A percentile compares a stretch with the other conserved stretches of the same genome.
Conservation (phyloP, 345 rosid genomes). For the Eucalyptus rudis region DNA sequence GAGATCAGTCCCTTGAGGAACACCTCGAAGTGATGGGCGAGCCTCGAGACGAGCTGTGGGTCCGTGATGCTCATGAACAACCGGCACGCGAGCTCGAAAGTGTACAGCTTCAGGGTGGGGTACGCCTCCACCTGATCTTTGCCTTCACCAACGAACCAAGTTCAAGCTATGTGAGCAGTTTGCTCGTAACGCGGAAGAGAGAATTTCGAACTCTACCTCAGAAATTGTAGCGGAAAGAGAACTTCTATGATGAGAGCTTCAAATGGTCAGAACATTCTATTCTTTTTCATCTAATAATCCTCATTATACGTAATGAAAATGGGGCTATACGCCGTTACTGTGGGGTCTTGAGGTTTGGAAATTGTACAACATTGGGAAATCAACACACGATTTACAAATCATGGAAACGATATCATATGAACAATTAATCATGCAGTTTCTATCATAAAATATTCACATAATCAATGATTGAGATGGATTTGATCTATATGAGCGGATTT, state of each 20-base stretch:
- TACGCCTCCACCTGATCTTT: conserved; percentile 2
- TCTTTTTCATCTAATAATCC: neutral
- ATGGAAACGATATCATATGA: neutral
- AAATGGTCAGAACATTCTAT: neutral
- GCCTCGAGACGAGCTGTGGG: neutral
- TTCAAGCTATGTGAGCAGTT: neutral
- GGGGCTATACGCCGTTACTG: neutral
- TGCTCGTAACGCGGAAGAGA: neutral
- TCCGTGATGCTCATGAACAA: conserved; percentile 11
- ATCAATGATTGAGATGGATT: neutral
- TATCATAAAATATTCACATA: neutral
- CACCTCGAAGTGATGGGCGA: neutral
- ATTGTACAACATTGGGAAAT: neutral
- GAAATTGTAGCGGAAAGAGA: neutral
- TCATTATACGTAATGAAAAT: neutral
- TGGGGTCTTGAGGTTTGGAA: neutral
- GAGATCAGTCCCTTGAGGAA: conserved; percentile 3
- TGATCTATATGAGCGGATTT: neutral
- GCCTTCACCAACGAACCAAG: neutral
- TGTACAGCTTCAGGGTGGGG: neutral
- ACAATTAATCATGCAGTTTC: accelerated
- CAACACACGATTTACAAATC: neutral
- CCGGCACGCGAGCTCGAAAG: conserved; percentile 12
- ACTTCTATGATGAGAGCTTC: neutral
- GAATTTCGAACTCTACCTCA: neutral